Evolutionary conservation across 179 eudicot species (phyloP).

Genomic region (Silene noctiflora): DNA sequence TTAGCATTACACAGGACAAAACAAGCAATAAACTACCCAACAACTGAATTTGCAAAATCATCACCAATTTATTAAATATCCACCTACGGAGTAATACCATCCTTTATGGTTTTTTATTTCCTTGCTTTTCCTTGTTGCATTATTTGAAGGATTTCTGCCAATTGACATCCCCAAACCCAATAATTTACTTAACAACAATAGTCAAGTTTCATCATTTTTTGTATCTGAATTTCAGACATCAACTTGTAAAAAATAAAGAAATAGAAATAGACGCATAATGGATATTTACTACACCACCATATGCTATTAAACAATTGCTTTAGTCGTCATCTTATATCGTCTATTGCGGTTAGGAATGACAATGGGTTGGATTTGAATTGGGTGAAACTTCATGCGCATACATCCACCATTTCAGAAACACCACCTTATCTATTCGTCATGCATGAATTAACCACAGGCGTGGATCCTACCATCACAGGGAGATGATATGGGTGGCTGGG

Average conservation of each 20-base stretch:
- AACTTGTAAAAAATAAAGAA: not conserved
- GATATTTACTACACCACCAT: not conserved
- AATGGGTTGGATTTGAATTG: not conserved
- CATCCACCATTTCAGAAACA: not conserved
- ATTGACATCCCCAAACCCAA: too few relatives aligned
- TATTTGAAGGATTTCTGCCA: too few relatives aligned
- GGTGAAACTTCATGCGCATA: not conserved
- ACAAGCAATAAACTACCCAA: not conserved
- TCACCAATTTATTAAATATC: not conserved
- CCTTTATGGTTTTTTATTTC: too few relatives aligned
- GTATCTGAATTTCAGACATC: not conserved
- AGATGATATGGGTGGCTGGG: not conserved
- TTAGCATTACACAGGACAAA: not conserved
- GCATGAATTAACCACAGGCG: too few relatives aligned
- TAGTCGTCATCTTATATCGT: not conserved
- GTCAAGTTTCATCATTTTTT: not conserved
- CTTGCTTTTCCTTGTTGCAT: too few relatives aligned
- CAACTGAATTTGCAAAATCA: conserved; percentile 1
- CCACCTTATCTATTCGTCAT: not conserved
- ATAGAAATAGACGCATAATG: not conserved
- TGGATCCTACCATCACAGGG: too few relatives aligned
- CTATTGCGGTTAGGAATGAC: not conserved
- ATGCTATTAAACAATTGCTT: not conserved
- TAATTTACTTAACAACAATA: not conserved
- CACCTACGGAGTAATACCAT: not conserved